Base-by-base conservation (phyloP, 2,329 filamentous ascomycete species). In the Trichoderma endophyticum region DNA sequence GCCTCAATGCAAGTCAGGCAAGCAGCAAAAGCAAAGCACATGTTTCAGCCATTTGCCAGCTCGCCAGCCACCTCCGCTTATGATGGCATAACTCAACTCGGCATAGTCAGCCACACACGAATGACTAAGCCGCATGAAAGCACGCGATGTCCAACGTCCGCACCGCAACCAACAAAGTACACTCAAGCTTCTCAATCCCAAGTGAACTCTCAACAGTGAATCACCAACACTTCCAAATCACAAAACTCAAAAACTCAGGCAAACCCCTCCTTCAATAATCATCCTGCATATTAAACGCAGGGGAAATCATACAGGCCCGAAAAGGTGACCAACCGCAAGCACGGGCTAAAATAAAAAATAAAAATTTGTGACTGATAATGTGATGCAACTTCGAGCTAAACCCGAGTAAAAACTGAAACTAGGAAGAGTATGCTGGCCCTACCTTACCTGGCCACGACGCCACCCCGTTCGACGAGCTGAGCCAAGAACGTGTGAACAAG, bases 401-500 rank as follows among this genome's bases (percentile, higher is more conserved):
- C 48, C 48, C 64, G 64, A 67, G 21, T 39, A 39, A 12, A 48
- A 24, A 12, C 48, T n/a, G 48, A 57, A 66, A 39, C 63, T 51
- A 57, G 63, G 63, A n/a, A 56, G 34, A 8, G n/a, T 3, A 28
- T 57, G 60, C 60, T 66, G 63, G 63, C 48, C 30, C 30, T 66
- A 24, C 39, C 59, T 43, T 34, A n/a, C 32, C 62, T 26, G 24
- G 36, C 39, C 32, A 59, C 64, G 30, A 59, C 64, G 64, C 64
- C 64, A 67, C 64, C 32, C 43, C 51, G 14, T 59, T 57, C 12
- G 6, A 59, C 48, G 4, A 59, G 51, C 34, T 59, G 64, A 67
- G 64, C 64, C 64, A 67, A 59, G 51, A 67, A 67, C 36, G 64
- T 43, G 24, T 39, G 51, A 67, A 67, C 51, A 43, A 59, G 51